Evolutionary conservation across 2,329 filamentous ascomycete species (phyloP).

Genomic region (Pseudopyricularia cyperi): DNA sequence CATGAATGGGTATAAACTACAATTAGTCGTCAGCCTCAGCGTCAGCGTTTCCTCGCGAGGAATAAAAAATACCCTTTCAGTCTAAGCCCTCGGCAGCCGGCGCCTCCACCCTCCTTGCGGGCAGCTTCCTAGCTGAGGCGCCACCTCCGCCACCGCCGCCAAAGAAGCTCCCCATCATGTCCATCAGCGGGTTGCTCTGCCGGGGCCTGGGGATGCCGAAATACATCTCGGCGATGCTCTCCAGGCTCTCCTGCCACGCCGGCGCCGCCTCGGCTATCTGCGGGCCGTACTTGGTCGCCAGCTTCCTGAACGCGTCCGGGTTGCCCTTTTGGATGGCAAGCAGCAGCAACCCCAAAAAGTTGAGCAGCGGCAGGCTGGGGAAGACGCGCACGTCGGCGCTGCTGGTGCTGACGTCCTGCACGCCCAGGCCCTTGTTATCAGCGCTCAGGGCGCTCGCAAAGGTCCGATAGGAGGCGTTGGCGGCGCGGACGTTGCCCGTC

Average conservation of each 20-base stretch:
- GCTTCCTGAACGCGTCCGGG: slow-evolving; percentile 67
- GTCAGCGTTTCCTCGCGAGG: neutral
- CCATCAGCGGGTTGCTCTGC: slow-evolving; percentile 84
- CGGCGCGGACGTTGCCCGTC: slow-evolving; percentile 78
- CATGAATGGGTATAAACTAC: slow-evolving; percentile 4
- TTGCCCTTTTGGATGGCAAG: slow-evolving; percentile 70
- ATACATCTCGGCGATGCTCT: slow-evolving; percentile 90
- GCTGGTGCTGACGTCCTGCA: slow-evolving; percentile 68
- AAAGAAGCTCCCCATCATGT: slow-evolving; percentile 96
- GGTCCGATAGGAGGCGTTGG: slow-evolving; percentile 67
- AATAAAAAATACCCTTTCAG: slow-evolving; percentile 16
- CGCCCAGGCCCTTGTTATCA: slow-evolving; percentile 44
- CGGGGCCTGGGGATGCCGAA: slow-evolving; percentile 81
- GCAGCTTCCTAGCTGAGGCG: slow-evolving; percentile 29
- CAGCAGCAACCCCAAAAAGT: slow-evolving; percentile 79
- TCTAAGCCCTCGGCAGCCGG: slow-evolving; percentile 48
- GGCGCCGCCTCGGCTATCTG: slow-evolving; percentile 61
- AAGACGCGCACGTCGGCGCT: slow-evolving; percentile 68
- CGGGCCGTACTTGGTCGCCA: slow-evolving; percentile 67
- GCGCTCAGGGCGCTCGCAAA: slow-evolving; percentile 56
- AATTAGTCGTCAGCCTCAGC: neutral
- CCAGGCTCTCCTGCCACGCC: slow-evolving; percentile 69
- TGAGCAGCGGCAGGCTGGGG: slow-evolving; percentile 83
- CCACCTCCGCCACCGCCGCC: slow-evolving; percentile 55
- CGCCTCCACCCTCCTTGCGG: slow-evolving; percentile 29